Conservation (phyloP, 768 basidiomycete genomes). For the Suillus decipiens region DNA sequence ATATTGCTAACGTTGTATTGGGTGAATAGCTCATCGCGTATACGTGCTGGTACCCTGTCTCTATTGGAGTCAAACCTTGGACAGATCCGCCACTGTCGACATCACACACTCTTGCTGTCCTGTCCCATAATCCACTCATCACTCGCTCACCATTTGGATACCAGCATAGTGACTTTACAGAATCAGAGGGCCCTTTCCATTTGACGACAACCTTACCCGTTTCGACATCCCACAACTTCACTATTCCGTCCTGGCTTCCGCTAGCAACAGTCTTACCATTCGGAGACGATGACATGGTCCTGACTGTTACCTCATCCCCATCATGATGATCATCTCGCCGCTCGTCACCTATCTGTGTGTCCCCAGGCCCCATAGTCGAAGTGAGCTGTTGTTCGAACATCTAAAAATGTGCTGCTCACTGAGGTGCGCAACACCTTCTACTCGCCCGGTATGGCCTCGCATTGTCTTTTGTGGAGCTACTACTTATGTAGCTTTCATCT, state of each 20-base stretch:
- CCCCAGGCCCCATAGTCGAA: too few species aligned
- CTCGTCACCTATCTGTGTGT: background rate
- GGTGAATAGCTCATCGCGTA: background rate
- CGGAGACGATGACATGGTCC: background rate
- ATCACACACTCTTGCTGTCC: background rate
- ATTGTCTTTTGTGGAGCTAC: too few species aligned
- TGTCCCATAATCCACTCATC: background rate
- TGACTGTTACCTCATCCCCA: background rate
- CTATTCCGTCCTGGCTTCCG: background rate
- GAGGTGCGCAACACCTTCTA: too few species aligned
- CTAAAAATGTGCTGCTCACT: too few species aligned
- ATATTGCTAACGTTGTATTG: too few species aligned
- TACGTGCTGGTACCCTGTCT: background rate
- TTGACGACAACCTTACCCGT: background rate
- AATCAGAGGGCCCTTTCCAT: background rate
- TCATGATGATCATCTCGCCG: background rate
- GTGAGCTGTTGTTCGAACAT: too few species aligned
- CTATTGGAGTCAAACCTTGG: background rate
- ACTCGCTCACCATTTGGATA: background rate
- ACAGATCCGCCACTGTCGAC: background rate
- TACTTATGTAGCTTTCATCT: too few species aligned
- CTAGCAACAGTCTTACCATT: background rate
- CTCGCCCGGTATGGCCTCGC: too few species aligned
- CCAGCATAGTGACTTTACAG: background rate
- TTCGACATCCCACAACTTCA: background rate